Evolutionary conservation across 768 basidiomycete species (phyloP).

Genomic region (Fomitopsis pulvina): DNA sequence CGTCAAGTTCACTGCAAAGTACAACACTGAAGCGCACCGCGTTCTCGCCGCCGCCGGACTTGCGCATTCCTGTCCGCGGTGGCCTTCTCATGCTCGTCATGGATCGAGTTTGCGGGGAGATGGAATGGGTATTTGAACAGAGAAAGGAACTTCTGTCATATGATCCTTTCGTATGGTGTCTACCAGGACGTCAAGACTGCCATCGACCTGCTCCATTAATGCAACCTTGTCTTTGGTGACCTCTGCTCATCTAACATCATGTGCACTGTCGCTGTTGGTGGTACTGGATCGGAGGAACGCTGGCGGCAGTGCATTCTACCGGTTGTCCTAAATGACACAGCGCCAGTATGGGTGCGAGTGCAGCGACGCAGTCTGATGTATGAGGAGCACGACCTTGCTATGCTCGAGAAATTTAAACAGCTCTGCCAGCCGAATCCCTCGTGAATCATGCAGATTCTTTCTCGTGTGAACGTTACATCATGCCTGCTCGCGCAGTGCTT

Average conservation of each 20-base stretch:
- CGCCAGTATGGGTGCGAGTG: background rate
- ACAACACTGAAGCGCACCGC: conserved; percentile 5
- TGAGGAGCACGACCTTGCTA: conserved; percentile 7
- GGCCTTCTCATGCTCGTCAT: conserved; percentile 13
- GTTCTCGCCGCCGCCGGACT: conserved; percentile 4
- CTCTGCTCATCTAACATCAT: conserved; percentile 9
- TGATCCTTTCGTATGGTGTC: background rate
- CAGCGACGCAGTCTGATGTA: background rate
- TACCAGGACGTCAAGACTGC: conserved; percentile 6
- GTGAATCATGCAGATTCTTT: too few relatives aligned
- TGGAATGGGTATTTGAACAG: background rate
- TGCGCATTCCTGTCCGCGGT: conserved; percentile 7
- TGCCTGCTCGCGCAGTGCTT: too few relatives aligned
- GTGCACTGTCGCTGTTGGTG: background rate
- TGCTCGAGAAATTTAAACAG: background rate
- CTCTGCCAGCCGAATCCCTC: background rate
- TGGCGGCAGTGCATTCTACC: conserved; percentile 2
- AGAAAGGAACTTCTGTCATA: background rate
- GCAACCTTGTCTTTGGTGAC: conserved; percentile 11
- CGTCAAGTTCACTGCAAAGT: conserved; percentile 10
- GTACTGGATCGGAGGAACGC: background rate
- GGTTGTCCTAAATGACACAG: background rate
- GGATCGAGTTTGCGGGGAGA: conserved; percentile 7
- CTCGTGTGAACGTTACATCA: too few relatives aligned
- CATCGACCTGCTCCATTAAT: conserved; percentile 4